Percentiles rank a stretch among this genome's conserved stretches.
These are phyloP conservation scores for Kregervanrija pseudodelftensis DNA, from an alignment of 805 yeast species.

Conservation along the genomic window DNA sequence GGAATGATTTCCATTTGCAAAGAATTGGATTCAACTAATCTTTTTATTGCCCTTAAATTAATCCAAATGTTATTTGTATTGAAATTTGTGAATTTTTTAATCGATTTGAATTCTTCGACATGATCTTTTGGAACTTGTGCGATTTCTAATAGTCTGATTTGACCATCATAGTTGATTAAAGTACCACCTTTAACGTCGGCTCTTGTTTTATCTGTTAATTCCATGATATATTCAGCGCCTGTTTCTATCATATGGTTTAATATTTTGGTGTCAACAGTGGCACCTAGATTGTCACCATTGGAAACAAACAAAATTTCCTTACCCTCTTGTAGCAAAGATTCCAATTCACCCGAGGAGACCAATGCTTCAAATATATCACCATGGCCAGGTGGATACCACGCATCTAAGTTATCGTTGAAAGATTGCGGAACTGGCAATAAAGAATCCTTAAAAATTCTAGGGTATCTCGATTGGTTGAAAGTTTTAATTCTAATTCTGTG, in stretches of 20 bases:
- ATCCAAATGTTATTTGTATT: constrained; percentile 98
- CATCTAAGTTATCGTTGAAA: constrained; percentile 64
- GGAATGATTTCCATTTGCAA: constrained; percentile 93
- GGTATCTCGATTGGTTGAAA: constrained; percentile 96
- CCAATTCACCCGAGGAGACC: constrained; percentile 86
- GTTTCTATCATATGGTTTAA: constrained; percentile 89
- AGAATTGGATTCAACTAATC: constrained; percentile 76
- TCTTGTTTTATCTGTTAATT: constrained; percentile 95
- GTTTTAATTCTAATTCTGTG: constrained; percentile 93
- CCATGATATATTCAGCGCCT: constrained; percentile 94
- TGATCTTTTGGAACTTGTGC: constrained; percentile 99
- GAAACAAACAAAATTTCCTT: constrained; percentile 93
- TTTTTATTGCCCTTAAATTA: constrained; percentile 88
- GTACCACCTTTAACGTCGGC: constrained; percentile 99
- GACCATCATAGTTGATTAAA: constrained; percentile 90
- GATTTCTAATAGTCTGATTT: constrained; percentile 88
- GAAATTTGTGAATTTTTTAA: constrained; percentile 96
- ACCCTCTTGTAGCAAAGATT: constrained; percentile 82
- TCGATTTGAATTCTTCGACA: constrained; percentile 94
- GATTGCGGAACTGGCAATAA: constrained; percentile 86
- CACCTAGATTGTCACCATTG: constrained; percentile 97
- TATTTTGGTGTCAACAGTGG: constrained; percentile 89
- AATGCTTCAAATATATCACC: constrained; percentile 94
- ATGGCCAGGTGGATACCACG: constrained; percentile 99
- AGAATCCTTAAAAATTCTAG: constrained; percentile 94